phyloP scores from a whole-genome alignment of 2,329 filamentous ascomycete species.

The Neonectria ditissima region DNA sequence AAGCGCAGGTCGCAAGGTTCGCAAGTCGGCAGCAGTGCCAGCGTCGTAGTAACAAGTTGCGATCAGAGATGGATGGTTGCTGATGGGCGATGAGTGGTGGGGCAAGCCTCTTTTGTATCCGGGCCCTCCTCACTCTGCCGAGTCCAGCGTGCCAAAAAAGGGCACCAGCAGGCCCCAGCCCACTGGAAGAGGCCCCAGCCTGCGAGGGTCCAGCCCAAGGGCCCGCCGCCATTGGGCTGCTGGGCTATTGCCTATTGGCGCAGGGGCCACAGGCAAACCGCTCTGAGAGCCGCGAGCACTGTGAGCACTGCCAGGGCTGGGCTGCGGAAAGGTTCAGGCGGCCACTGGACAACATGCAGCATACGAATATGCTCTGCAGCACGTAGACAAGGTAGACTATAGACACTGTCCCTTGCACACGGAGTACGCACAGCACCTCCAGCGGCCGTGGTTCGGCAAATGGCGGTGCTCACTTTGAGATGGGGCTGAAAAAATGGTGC shows the following conservation, averaged over 20 bases:
- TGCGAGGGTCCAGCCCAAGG: neutral
- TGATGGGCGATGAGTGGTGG: constrained; percentile 45
- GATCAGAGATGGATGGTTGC: constrained; percentile 41
- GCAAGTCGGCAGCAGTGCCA: neutral
- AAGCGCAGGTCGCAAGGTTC: constrained; percentile 17
- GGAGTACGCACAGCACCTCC: neutral
- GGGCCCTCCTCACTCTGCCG: constrained; percentile 21
- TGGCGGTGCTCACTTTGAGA: neutral
- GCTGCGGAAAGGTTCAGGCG: neutral
- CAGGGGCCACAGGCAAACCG: neutral
- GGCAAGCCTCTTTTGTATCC: constrained; percentile 48
- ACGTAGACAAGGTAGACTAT: neutral
- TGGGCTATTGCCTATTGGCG: too few species aligned
- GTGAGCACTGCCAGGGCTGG: neutral
- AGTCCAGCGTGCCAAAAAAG: constrained; percentile 13
- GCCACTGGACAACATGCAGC: neutral
- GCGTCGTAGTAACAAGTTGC: constrained; percentile 4
- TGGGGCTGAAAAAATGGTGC: constrained; percentile 10
- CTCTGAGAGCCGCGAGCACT: neutral
- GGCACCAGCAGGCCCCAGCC: constrained; percentile 8
- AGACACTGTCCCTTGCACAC: neutral
- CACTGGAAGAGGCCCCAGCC: constrained; percentile 5
- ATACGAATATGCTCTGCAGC: neutral
- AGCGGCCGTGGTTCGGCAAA: neutral
- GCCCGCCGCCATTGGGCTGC: too few species aligned